These are phyloP conservation scores for Croton laevigatus DNA, from an alignment of 441 rosid genomes.

Conservation along the genomic window DNA sequence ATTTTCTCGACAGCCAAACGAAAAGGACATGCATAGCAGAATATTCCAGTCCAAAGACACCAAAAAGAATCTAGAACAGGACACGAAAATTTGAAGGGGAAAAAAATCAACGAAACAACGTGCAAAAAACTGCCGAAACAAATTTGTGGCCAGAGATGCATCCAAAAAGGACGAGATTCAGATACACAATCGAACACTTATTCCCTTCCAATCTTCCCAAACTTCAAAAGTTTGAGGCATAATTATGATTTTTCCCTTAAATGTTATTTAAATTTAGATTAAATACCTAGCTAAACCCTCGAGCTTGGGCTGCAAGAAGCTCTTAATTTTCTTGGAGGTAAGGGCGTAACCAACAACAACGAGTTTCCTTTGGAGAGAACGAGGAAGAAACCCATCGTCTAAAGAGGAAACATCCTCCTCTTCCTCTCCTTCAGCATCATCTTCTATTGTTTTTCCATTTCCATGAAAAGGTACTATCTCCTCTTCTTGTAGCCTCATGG, in stretches of 20 bases:
- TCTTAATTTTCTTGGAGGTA: constrained; percentile 74
- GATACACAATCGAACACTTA: neutral
- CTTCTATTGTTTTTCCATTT: constrained; percentile 23
- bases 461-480: constrained; percentile 25
- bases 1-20: constrained; percentile 34
- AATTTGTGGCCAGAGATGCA: constrained; percentile 4
- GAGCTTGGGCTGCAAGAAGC: constrained; percentile 77
- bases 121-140: neutral
- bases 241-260: neutral
- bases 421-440: constrained; percentile 8
- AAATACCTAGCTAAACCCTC: constrained; percentile 79
- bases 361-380: constrained; percentile 30
- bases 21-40: constrained; percentile 41
- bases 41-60: constrained; percentile 20
- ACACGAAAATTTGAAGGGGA: neutral
- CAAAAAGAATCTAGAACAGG: constrained; percentile 24
- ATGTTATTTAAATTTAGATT: constrained; percentile 23
- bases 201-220: neutral
- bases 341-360: constrained; percentile 82
- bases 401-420: constrained; percentile 4
- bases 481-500: constrained; percentile 41
- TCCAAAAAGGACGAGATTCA: neutral
- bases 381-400: constrained; percentile 21
- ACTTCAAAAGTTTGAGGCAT: neutral
- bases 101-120: neutral